These are phyloP conservation scores for Panicum hallii DNA, from an alignment of 202 grass and related monocot species.

Conservation along the genomic window DNA sequence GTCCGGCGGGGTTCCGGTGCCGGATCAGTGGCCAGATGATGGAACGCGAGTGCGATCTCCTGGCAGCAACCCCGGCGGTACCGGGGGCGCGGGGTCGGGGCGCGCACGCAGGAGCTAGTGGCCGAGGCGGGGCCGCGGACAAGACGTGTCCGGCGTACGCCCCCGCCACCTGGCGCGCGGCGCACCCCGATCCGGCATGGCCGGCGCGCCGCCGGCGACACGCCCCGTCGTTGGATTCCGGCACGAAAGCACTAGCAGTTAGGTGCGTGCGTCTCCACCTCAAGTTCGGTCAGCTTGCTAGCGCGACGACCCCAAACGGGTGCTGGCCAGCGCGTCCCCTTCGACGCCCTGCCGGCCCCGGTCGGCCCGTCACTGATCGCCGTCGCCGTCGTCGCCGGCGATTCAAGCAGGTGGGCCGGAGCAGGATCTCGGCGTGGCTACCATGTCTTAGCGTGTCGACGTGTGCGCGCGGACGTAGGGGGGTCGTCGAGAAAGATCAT, in stretches of 20 bases:
- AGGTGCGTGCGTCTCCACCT: too few species aligned
- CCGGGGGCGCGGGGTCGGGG: background rate
- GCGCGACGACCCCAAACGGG: too few species aligned
- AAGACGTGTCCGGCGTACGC: slow-evolving; percentile 3
- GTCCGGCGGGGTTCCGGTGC: background rate
- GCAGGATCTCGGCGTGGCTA: too few species aligned
- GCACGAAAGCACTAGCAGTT: background rate
- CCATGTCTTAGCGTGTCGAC: too few species aligned
- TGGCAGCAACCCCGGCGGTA: background rate
- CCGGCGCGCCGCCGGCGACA: too few species aligned
- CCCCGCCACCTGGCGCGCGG: background rate
- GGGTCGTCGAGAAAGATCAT: too few species aligned
- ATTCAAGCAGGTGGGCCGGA: too few species aligned
- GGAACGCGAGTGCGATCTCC: slow-evolving; percentile 44
- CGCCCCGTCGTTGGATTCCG: background rate
- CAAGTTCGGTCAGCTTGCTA: too few species aligned
- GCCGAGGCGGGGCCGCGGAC: background rate
- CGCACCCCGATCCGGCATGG: too few species aligned
- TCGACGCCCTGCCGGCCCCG: background rate
- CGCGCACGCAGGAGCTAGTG: background rate
- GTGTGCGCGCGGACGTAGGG: too few species aligned
- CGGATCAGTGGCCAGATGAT: background rate
- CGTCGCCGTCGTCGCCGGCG: too few species aligned
- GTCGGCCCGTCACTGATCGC: background rate
- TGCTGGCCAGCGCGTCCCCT: too few species aligned